phyloP scores from a whole-genome alignment of 139 green algal genomes.

The Coccomyxa sp. region DNA sequence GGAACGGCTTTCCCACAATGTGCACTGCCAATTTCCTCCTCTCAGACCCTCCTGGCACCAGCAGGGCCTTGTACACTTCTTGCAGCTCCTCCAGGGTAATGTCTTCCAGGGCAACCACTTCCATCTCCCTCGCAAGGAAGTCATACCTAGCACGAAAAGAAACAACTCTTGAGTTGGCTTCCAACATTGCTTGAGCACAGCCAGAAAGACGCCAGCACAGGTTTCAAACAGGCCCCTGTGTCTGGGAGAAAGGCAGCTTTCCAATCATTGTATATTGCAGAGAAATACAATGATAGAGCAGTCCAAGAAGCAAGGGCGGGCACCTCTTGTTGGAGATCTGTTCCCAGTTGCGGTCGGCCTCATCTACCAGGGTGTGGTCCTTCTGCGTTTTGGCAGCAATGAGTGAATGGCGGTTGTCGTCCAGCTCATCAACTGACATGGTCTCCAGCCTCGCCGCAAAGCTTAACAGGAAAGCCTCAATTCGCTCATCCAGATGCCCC shows the following conservation, averaged over 20 bases:
- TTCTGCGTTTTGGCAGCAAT: conserved; percentile 70
- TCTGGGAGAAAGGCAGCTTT: background rate
- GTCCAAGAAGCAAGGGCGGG: background rate
- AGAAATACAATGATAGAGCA: background rate
- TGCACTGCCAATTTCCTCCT: conserved; percentile 47
- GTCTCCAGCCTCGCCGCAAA: conserved; percentile 42
- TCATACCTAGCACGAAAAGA: conserved; percentile 42
- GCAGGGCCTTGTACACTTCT: conserved; percentile 13
- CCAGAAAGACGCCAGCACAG: background rate
- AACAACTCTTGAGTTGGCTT: background rate
- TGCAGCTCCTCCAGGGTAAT: conserved; percentile 31
- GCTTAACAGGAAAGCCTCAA: conserved; percentile 76
- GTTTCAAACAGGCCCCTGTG: background rate
- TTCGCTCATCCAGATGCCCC: conserved; percentile 52
- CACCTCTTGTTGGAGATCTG: conserved; percentile 58
- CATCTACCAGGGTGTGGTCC: conserved; percentile 64
- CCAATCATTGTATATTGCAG: background rate
- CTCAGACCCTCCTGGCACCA: conserved; percentile 13
- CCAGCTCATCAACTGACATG: conserved; percentile 59
- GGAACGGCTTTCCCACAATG: conserved; percentile 24
- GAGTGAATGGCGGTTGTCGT: conserved; percentile 63
- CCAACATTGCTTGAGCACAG: background rate
- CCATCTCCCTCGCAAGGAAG: conserved; percentile 50
- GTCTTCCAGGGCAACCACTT: conserved; percentile 42
- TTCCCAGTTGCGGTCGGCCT: conserved; percentile 77